Percentiles rank a stretch among this genome's conserved stretches.
Conservation (phyloP, 179 eudicot genomes). For the Gypsophila paniculata region DNA sequence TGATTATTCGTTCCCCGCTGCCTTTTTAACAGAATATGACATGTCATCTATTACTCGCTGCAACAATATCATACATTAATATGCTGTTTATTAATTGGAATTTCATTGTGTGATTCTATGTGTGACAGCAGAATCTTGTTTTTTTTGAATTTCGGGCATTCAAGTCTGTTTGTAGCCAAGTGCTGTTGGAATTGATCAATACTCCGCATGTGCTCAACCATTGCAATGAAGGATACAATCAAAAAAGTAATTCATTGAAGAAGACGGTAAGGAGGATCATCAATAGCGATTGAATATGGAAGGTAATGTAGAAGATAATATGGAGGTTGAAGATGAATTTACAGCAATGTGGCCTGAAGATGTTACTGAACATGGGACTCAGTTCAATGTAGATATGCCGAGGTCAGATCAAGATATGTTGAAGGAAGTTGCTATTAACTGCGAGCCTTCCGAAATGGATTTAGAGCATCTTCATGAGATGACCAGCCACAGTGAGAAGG, state of each 20-base stretch:
- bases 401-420: slow-evolving; percentile 31
- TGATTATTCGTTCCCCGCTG: neutral
- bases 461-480: slow-evolving; percentile 57
- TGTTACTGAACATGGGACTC: slow-evolving; percentile 33
- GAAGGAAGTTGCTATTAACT: slow-evolving; percentile 43
- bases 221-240: neutral
- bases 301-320: slow-evolving; percentile 26
- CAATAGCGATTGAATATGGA: slow-evolving; percentile 15
- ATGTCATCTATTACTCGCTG: neutral
- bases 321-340: slow-evolving; percentile 33
- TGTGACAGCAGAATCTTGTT: slow-evolving; percentile 23
- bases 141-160: neutral
- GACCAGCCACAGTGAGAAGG: slow-evolving; percentile 62
- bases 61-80: neutral
- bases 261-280: neutral
- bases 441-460: slow-evolving; percentile 54
- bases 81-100: neutral
- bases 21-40: neutral
- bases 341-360: slow-evolving; percentile 37
- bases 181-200: slow-evolving; percentile 7
- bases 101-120: slow-evolving; percentile 19
- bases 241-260: neutral
- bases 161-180: neutral
- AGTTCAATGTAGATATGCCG: slow-evolving; percentile 37
- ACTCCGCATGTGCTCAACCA: neutral